Conservation (phyloP, 225 moss, liverwort and hornwort species). For the Ulota crispa region DNA sequence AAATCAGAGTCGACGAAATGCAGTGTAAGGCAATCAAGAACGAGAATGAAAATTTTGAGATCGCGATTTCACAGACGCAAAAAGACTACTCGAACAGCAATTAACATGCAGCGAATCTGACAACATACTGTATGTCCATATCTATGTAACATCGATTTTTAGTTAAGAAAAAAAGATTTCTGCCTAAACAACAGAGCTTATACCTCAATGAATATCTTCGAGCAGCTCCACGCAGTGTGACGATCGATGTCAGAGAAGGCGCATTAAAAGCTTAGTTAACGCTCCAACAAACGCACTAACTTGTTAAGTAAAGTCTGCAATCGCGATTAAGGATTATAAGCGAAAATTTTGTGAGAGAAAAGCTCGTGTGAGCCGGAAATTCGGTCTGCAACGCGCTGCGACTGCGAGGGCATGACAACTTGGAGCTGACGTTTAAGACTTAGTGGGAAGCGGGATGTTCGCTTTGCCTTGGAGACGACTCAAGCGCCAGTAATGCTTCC, state of each 20-base stretch:
- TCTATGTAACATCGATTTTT: not conserved
- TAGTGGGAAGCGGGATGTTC: not conserved
- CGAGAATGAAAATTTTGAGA: not conserved
- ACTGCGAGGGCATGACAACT: not conserved
- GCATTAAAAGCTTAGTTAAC: not conserved
- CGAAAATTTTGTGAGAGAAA: not conserved
- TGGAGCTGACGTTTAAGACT: not conserved
- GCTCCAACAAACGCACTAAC: not conserved
- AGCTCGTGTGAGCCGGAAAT: not conserved
- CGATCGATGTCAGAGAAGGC: not conserved
- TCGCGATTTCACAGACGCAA: not conserved
- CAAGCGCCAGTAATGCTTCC: not conserved
- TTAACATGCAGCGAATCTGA: not conserved
- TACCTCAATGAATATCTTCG: not conserved
- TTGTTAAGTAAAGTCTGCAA: not conserved
- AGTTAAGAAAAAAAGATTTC: not conserved
- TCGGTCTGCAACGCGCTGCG: slow-evolving; percentile 21
- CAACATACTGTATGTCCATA: not conserved
- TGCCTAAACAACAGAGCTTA: not conserved
- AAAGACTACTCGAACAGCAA: not conserved
- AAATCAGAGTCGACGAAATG: not conserved
- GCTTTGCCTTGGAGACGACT: not conserved
- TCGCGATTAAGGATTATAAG: not conserved
- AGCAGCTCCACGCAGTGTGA: not conserved
- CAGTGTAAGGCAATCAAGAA: not conserved